Conservation (phyloP, 163 green algal species). For the Scenedesmus sp. region DNA sequence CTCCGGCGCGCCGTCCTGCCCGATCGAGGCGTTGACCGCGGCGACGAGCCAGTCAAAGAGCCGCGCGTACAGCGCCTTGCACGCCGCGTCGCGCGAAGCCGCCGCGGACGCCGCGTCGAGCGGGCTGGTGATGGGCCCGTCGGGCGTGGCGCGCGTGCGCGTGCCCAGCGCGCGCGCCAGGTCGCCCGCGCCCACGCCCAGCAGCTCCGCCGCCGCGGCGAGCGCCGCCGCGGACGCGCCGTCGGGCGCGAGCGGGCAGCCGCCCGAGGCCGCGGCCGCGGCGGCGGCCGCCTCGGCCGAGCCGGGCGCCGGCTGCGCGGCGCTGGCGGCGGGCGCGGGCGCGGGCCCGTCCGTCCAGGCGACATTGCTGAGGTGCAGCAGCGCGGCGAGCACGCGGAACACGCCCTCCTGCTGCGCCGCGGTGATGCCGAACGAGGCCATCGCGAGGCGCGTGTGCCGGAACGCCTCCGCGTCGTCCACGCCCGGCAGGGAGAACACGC, state of each 20-base stretch:
- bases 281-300: conserved; percentile 26
- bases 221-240: conserved; percentile 17
- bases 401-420: conserved; percentile 77
- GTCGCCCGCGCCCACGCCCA: conserved; percentile 76
- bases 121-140: conserved; percentile 91
- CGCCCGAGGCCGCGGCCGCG: conserved; percentile 9
- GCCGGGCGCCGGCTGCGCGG: neutral
- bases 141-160: conserved; percentile 84
- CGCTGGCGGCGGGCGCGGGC: conserved; percentile 10
- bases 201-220: conserved; percentile 61
- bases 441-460: conserved; percentile 85
- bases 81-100: conserved; percentile 94
- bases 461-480: conserved; percentile 95
- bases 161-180: conserved; percentile 89
- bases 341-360: conserved; percentile 68
- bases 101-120: conserved; percentile 77
- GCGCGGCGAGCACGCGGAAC: conserved; percentile 86
- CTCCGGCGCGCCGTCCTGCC: neutral
- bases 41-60: conserved; percentile 96
- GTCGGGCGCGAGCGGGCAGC: conserved; percentile 25
- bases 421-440: conserved; percentile 91
- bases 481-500: conserved; percentile 86
- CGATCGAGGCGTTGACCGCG: conserved; percentile 81
- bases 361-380: conserved; percentile 98
- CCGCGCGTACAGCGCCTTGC: conserved; percentile 88